phyloP scores from a whole-genome alignment of 495 filamentous ascomycete genomes.

The Hypoxylon fragiforme region DNA sequence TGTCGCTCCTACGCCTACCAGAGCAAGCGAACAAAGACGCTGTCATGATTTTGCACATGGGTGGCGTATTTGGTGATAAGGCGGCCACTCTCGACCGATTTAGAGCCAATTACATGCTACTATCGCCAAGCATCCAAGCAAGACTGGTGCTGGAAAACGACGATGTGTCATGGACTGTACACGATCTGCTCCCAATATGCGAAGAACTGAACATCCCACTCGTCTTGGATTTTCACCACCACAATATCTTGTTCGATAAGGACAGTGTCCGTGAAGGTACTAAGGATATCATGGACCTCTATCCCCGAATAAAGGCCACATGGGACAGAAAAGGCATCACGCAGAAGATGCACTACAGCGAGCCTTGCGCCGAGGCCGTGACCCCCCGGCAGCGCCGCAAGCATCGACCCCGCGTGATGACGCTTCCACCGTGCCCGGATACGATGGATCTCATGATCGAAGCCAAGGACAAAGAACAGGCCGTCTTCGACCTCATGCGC shows the following conservation, averaged over 20 bases:
- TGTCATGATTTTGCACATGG: slow-evolving; percentile 95
- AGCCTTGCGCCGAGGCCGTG: slow-evolving; percentile 73
- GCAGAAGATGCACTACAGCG: slow-evolving; percentile 96
- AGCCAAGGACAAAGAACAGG: slow-evolving; percentile 97
- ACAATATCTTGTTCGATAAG: slow-evolving; percentile 87
- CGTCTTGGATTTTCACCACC: slow-evolving; percentile 92
- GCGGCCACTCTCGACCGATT: slow-evolving; percentile 79
- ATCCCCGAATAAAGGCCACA: slow-evolving; percentile 71
- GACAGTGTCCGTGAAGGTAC: slow-evolving; percentile 80
- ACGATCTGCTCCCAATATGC: slow-evolving; percentile 88
- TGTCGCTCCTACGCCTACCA: slow-evolving; percentile 75
- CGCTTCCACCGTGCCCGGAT: slow-evolving; percentile 76
- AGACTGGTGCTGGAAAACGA: slow-evolving; percentile 93
- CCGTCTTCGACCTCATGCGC: slow-evolving; percentile 91
- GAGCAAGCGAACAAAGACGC: slow-evolving; percentile 83
- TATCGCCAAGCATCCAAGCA: slow-evolving; percentile 71
- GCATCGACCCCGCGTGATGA: slow-evolving; percentile 75
- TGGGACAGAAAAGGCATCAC: slow-evolving; percentile 87
- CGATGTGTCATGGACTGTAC: slow-evolving; percentile 85
- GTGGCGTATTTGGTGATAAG: slow-evolving; percentile 90
- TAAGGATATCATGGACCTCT: slow-evolving; percentile 68
- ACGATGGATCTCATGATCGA: slow-evolving; percentile 98
- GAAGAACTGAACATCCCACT: slow-evolving; percentile 92
- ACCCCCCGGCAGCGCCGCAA: slow-evolving; percentile 77
- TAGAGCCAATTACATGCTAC: slow-evolving; percentile 69